A percentile compares a stretch with the other conserved stretches of the same genome.
phyloP scores from a whole-genome alignment of 73 alveolate species.

The Breviolum minutum region DNA sequence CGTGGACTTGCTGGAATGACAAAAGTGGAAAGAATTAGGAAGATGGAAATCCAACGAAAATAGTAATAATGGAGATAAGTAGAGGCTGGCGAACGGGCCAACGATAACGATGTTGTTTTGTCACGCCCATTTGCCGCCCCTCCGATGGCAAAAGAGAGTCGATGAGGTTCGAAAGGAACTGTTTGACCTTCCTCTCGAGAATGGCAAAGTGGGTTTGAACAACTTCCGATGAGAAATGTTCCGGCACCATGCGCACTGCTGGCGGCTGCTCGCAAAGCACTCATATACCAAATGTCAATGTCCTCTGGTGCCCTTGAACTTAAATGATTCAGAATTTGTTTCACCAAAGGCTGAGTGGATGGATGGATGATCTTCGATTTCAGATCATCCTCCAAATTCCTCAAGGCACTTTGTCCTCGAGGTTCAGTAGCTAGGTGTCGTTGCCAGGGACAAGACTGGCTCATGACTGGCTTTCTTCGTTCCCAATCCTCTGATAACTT shows the following conservation, averaged over 20 bases:
- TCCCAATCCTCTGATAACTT: conserved; percentile 66
- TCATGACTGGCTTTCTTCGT: conserved; percentile 67
- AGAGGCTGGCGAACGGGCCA: no score
- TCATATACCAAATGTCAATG: conserved; percentile 27
- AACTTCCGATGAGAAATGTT: conserved; percentile 27
- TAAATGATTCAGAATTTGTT: neutral
- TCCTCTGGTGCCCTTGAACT: neutral
- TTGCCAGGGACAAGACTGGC: conserved; percentile 73
- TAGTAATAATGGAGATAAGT: no score
- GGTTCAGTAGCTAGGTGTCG: conserved; percentile 10
- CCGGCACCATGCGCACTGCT: conserved; percentile 47
- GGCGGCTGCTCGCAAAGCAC: conserved; percentile 41
- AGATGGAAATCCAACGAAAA: no score
- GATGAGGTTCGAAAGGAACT: neutral
- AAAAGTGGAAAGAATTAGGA: no score
- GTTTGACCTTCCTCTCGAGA: neutral
- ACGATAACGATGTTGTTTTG: neutral
- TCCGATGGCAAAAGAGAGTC: neutral
- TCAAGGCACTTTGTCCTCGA: conserved; percentile 11
- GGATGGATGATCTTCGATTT: conserved; percentile 37
- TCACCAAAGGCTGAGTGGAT: conserved; percentile 36
- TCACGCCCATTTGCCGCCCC: neutral
- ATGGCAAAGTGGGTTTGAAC: neutral
- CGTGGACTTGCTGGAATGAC: no score
- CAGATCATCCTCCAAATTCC: conserved; percentile 29